A percentile compares a stretch with the other conserved stretches of the same genome.
Evolutionary conservation across 768 basidiomycete species (phyloP).

Genomic region (Tephrocybe sp.): DNA sequence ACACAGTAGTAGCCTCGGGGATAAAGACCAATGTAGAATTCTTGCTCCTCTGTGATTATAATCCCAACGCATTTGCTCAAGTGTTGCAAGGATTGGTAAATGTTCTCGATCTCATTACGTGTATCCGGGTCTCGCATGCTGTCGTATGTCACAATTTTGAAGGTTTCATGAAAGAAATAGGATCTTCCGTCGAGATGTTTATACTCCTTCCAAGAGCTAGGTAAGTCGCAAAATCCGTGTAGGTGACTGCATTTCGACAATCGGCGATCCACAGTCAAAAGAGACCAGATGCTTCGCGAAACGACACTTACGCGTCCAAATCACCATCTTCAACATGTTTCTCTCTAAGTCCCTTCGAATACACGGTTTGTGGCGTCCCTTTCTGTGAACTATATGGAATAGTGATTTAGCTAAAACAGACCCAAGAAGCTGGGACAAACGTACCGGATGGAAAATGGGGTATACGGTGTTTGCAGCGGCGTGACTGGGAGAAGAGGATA

Average conservation of each 20-base stretch:
- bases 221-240: conserved; percentile 2
- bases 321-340: background rate
- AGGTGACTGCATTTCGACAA: background rate
- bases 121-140: background rate
- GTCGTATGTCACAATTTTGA: background rate
- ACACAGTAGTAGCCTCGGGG: background rate
- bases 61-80: background rate
- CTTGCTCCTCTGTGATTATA: background rate
- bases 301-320: background rate
- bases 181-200: background rate
- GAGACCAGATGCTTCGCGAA: background rate
- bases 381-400: background rate
- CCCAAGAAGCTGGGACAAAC: background rate
- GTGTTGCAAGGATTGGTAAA: background rate
- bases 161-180: background rate
- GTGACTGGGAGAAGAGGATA: background rate
- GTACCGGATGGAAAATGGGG: background rate
- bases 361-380: background rate
- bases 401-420: background rate
- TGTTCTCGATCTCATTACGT: background rate
- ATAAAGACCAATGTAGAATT: background rate
- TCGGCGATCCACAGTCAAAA: background rate
- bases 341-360: background rate
- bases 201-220: background rate
- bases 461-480: background rate